Evolutionary conservation across 495 filamentous ascomycete species (phyloP).

Genomic region (Ramalina peruviana): DNA sequence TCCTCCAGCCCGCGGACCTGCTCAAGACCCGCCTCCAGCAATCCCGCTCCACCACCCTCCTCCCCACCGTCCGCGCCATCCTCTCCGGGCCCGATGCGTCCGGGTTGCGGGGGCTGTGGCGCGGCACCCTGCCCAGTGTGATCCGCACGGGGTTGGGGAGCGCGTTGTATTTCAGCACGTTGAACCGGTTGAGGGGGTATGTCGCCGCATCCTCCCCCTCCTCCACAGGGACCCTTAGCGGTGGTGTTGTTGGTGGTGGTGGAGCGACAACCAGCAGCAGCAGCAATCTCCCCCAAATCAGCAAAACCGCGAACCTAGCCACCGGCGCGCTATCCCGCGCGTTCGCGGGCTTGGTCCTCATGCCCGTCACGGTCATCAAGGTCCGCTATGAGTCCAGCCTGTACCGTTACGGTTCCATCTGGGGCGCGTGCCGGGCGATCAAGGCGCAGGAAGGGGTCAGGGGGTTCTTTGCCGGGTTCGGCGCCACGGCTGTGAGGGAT

Average conservation of each 20-base stretch:
- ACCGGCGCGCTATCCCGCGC: constrained; percentile 75
- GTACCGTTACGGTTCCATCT: constrained; percentile 72
- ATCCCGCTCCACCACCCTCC: constrained; percentile 48
- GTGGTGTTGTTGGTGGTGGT: constrained; percentile 7
- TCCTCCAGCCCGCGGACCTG: constrained; percentile 91
- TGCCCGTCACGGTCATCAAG: constrained; percentile 94
- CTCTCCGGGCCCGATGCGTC: constrained; percentile 32
- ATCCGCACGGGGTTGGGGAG: constrained; percentile 86
- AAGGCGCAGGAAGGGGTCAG: constrained; percentile 54
- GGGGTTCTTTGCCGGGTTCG: constrained; percentile 87
- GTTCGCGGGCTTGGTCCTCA: constrained; percentile 76
- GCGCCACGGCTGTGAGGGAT: constrained; percentile 84
- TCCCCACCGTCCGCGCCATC: constrained; percentile 57
- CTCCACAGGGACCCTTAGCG: constrained; percentile 24
- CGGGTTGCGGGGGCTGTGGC: constrained; percentile 72
- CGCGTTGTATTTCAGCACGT: constrained; percentile 82
- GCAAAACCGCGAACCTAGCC: constrained; percentile 68
- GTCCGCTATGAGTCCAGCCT: constrained; percentile 82
- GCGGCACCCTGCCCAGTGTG: constrained; percentile 80
- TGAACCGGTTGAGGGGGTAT: constrained; percentile 67
- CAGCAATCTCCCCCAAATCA: constrained; percentile 70
- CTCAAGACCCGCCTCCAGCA: constrained; percentile 93
- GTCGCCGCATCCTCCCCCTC: constrained; percentile 30
- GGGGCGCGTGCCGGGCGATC: constrained; percentile 61
- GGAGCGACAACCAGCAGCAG: constrained; percentile 15